phyloP scores from a whole-genome alignment of 352 stramenopile genomes.

The Phytophthora sp. region DNA sequence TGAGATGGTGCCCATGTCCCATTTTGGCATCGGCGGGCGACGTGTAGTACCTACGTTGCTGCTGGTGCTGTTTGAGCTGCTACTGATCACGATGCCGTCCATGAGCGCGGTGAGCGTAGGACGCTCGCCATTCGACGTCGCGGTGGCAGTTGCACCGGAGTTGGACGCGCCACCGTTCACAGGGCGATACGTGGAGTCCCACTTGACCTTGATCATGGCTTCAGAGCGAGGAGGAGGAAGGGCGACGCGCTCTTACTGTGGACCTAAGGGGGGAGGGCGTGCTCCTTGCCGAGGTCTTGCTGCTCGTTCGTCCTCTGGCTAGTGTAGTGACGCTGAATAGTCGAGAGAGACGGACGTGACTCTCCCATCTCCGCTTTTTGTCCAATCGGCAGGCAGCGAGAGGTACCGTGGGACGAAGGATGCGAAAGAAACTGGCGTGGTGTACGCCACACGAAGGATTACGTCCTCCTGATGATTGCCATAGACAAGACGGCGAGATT shows the following conservation, averaged over 20 bases:
- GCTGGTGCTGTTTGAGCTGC: constrained; percentile 17
- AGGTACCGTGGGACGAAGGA: constrained; percentile 4
- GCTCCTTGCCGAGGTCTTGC: neutral
- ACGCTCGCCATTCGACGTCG: constrained; percentile 1
- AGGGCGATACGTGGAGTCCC: constrained; percentile 53
- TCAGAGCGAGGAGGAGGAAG: neutral
- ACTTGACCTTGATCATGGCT: constrained; percentile 77
- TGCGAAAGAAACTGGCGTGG: constrained; percentile 29
- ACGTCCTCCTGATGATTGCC: constrained; percentile 1
- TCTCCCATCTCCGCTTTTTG: constrained; percentile 21
- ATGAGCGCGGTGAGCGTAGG: constrained; percentile 47
- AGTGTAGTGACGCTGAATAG: constrained; percentile 30
- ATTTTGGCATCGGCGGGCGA: constrained; percentile 37
- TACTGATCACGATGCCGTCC: constrained; percentile 47
- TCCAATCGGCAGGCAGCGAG: constrained; percentile 17
- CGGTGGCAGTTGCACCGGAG: neutral
- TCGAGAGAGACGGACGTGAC: constrained; percentile 15
- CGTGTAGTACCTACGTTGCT: constrained; percentile 20
- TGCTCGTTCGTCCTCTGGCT: constrained; percentile 23
- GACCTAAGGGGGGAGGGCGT: no score
- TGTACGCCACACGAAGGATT: constrained; percentile 22
- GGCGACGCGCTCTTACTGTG: no score
- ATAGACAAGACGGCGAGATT: no score
- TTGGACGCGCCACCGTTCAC: constrained; percentile 10
- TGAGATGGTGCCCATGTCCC: constrained; percentile 84